Base-by-base conservation (phyloP, 2,329 filamentous ascomycete species). In the Beauveria sp. region DNA sequence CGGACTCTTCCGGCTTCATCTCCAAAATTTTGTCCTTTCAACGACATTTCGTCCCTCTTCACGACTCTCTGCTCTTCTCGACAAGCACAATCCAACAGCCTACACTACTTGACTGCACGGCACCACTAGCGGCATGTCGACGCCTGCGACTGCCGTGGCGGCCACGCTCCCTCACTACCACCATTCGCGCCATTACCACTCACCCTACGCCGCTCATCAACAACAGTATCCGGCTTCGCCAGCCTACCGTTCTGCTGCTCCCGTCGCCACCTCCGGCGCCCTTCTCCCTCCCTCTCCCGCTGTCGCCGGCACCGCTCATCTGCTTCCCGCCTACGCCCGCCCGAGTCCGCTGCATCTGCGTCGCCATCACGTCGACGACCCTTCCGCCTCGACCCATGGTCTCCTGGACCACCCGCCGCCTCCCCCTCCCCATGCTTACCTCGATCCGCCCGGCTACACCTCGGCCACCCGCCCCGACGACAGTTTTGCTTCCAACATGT, bases 91-190 rank as follows among this genome's bases (percentile, higher is more conserved):
- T 5, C 8, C 30, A 43, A 6, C 46, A 47, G 20, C 16, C 3
- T 24, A 10, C 28, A 47, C 24, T 12, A 18, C 57, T 24, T 42
- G 56, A 51, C 30, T 52, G 57, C 47, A 52, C 10, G 38, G 28
- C 47, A 45, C 38, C 47, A 34, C 57, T 51, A 42, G 57, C 58
- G 60, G 65, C 70, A 93, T 93, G 90, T 93, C 90, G 80, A 92
- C 89, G 68, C 89, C 90, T 67, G 91, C 89, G 65, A 89, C 87
- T 70, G 87, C 87, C 70, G 89, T 87, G 73, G 50, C 51, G 30
- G 86, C 86, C 70, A 88, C 86, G 67, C 80, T 90, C 71, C 86
- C 86, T 72, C 84, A 83, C 70, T 86, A 85, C 77, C 85, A 85
- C 77, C 86, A 85, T 70, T 78, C 82, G 68, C 86, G 86, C 78